Evolutionary conservation across 805 yeast genomes (phyloP).

Genomic region (Candida yuanshanica): DNA sequence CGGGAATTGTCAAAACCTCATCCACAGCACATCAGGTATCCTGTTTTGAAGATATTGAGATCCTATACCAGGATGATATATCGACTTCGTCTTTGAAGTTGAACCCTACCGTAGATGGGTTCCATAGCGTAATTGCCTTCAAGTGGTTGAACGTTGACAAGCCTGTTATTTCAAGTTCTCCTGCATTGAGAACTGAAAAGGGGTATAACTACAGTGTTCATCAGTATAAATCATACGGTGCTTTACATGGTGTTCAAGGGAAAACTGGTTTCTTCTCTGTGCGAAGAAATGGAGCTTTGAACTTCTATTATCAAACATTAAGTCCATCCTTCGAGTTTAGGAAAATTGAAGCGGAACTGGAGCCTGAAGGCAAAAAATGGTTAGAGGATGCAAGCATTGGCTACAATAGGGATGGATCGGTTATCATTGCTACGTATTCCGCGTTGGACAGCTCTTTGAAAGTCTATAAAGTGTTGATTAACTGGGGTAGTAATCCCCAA

Average conservation of each 20-base stretch:
- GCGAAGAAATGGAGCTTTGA: slow-evolving; percentile 55
- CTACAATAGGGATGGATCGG: slow-evolving; percentile 40
- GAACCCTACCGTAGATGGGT: not conserved
- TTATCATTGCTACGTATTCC: slow-evolving; percentile 39
- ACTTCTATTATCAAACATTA: slow-evolving; percentile 54
- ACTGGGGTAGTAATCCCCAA: slow-evolving; percentile 52
- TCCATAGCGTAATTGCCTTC: slow-evolving; percentile 34
- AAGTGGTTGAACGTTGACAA: slow-evolving; percentile 77
- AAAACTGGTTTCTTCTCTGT: slow-evolving; percentile 69
- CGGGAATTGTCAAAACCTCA: slow-evolving; percentile 40
- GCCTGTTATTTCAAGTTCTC: slow-evolving; percentile 52
- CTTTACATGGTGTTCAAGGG: slow-evolving; percentile 60
- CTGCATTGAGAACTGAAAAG: slow-evolving; percentile 38
- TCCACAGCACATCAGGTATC: slow-evolving; percentile 23
- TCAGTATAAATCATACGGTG: slow-evolving; percentile 55
- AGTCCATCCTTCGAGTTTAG: slow-evolving; percentile 56
- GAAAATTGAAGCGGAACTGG: slow-evolving; percentile 29
- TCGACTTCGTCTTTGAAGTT: slow-evolving; percentile 3
- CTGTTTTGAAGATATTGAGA: slow-evolving; percentile 21
- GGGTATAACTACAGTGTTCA: slow-evolving; percentile 50
- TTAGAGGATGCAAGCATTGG: slow-evolving; percentile 44
- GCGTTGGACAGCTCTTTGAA: slow-evolving; percentile 30
- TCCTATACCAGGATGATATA: slow-evolving; percentile 34
- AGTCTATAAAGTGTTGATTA: slow-evolving; percentile 37
- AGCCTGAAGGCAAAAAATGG: slow-evolving; percentile 21